Evolutionary conservation across 768 basidiomycete species (phyloP), one percentile per base, ranked within the genome.

Genomic region (Termitomyces sp.): DNA sequence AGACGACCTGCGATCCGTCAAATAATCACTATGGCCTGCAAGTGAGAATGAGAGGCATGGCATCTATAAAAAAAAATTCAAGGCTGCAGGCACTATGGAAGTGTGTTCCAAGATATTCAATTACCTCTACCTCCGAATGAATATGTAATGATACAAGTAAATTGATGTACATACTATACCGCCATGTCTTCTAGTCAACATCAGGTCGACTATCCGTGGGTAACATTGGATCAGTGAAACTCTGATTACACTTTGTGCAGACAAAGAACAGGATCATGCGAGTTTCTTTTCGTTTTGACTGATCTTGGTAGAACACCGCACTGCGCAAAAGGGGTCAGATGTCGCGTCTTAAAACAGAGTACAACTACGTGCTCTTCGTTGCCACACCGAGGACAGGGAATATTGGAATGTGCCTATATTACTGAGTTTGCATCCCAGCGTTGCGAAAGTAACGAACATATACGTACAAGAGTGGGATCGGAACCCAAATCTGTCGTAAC

Each of bases 261-360:
- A 94, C 92, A 68, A 86, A 95, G 76, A 95, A 95, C 2, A 94
- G 80, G 50, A 92, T 91, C 94, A 96, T 96, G 2, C 91, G 83
- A 1, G 96, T 98, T 69, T 96, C 93, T 66, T 93, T 93, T 55
- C 96, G 88, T 70, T 96, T 95, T 18, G 94, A 97, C 71, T 98
- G 96, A 72, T 98, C 96, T 72, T 98, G 96, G 72, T 90, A 98
- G 69, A 91, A 85, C 5, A 98, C 95, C 51, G 93, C 85, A 68
- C 95, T 98, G 67, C n/a, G 61, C 16, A 52, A 50, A 53, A 27
- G 48, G 58, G 39, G 53, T 42, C 36, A 46, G 40, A 47, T 40
- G 32, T 43, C 20, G 18, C 36, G 51, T 36, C 39, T 46, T 22
- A 32, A 18, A 42, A 30, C 26, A 37, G 6, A 27, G 55, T 42